Evolutionary conservation across 2,329 filamentous ascomycete genomes (phyloP), one percentile per base, ranked within the genome.

Genomic region (Fusarium duplospermum): DNA sequence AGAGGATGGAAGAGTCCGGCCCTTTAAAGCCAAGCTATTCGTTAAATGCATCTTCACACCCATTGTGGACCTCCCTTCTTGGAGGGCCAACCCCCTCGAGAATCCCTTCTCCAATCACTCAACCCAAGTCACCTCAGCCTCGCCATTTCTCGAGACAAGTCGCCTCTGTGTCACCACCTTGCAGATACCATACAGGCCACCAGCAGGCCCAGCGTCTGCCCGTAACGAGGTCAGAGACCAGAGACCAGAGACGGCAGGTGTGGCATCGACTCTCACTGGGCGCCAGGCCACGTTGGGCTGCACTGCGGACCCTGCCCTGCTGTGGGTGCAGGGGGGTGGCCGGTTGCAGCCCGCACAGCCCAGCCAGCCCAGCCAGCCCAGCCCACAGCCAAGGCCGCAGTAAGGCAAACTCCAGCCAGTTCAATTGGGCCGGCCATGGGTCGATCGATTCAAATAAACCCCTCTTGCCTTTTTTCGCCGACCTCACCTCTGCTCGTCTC

Each of bases 341-440:
- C 47, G 47, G 18, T 31, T 33, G 31, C 31, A 33, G 31, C 31
- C 13, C 31, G 31, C 31, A 11, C 47, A 52, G 27, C 47, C 31
- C 47, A 20, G 45, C 40, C 13, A 24, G 20, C 20, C 47, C 14
- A 14, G 13, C 13, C 42, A 24, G 42, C 45, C 14, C 45, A 52
- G 47, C 47, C 47, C 47, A 54, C 47, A 54, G 31, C 47, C 47
- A 54, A 54, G 47, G 47, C 47, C 31, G 31, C 27, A 27, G 47
- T 54, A 54, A 54, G 47, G 47, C 47, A 54, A 54, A 54, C 47
- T 54, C 47, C 47, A 54, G 47, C 47, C 47, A 54, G 47, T 54
- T 54, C 47, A 31, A 54, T 54, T 54, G 47, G 47, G 47, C 27
- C 27, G 47, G 47, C 47, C 27, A 27, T 38, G 4, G 10, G n/a